Evolutionary conservation across 2,329 filamentous ascomycete genomes (phyloP).

Genomic region (Diplodia scrobiculata): DNA sequence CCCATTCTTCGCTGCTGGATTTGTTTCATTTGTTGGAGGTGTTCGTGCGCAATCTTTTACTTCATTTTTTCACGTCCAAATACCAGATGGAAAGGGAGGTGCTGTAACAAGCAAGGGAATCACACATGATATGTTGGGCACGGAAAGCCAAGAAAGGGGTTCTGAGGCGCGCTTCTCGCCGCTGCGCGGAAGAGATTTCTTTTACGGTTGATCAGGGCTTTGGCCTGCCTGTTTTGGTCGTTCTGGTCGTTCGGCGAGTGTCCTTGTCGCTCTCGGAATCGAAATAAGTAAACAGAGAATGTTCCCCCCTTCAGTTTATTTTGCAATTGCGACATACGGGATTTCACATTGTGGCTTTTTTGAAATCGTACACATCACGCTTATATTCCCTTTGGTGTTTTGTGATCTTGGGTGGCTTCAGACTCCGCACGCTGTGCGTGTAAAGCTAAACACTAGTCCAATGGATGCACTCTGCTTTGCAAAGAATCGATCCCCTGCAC

Average conservation of each 20-base stretch:
- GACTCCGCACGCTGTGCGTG: constrained; percentile 20
- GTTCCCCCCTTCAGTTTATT: constrained; percentile 9
- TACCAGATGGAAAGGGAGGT: constrained; percentile 25
- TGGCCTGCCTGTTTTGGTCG: constrained; percentile 23
- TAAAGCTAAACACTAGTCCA: constrained; percentile 23
- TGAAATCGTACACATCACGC: constrained; percentile 15
- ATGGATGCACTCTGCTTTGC: constrained; percentile 22
- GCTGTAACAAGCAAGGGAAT: constrained; percentile 24
- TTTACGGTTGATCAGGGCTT: constrained; percentile 18
- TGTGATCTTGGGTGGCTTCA: constrained; percentile 9
- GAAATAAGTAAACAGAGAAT: constrained; percentile 25
- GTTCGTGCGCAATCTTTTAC: constrained; percentile 18
- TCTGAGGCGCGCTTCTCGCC: constrained; percentile 25
- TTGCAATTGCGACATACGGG: constrained; percentile 8
- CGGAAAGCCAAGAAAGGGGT: constrained; percentile 24
- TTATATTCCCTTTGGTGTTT: constrained; percentile 3
- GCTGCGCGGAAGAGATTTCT: constrained; percentile 27
- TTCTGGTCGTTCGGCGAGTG: constrained; percentile 24
- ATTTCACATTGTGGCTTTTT: constrained; percentile 15
- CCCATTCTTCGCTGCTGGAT: constrained; percentile 17
- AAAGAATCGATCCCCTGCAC: background rate
- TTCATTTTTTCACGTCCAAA: constrained; percentile 20
- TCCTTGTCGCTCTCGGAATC: constrained; percentile 25
- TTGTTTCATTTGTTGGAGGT: constrained; percentile 24
- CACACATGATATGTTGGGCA: constrained; percentile 20